phyloP scores from a whole-genome alignment of 768 basidiomycete genomes.

The Austroboletus eburneus region DNA sequence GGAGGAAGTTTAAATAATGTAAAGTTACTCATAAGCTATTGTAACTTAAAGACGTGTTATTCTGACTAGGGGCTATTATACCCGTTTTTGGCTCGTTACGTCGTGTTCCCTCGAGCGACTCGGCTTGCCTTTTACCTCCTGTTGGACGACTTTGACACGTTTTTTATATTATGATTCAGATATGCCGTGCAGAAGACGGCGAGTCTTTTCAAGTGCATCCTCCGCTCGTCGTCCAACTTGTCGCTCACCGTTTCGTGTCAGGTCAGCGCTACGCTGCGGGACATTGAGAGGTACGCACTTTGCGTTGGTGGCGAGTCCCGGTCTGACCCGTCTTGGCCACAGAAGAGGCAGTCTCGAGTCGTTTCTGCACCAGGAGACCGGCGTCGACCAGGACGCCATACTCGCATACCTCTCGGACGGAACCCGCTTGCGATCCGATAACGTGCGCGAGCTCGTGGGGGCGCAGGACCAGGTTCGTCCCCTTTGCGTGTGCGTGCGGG shows the following conservation, averaged over 20 bases:
- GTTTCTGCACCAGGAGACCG: slow-evolving; percentile 69
- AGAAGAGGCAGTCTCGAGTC: slow-evolving; percentile 67
- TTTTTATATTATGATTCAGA: slow-evolving; percentile 47
- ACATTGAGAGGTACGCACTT: slow-evolving; percentile 62
- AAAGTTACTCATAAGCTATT: no score
- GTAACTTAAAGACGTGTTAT: no score
- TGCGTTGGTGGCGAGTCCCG: background rate
- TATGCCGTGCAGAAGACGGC: slow-evolving; percentile 64
- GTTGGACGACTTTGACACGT: slow-evolving; percentile 7
- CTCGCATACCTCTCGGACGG: slow-evolving; percentile 82
- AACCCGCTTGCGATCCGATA: slow-evolving; percentile 62
- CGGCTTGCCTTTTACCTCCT: background rate
- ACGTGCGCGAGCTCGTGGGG: slow-evolving; percentile 72
- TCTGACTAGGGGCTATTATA: background rate
- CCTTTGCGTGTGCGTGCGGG: background rate
- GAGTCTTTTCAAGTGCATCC: slow-evolving; percentile 52
- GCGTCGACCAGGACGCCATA: slow-evolving; percentile 63
- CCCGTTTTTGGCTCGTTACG: slow-evolving; percentile 10
- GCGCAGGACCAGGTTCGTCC: slow-evolving; percentile 65
- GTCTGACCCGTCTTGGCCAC: slow-evolving; percentile 5
- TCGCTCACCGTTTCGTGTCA: background rate
- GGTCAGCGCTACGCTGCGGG: slow-evolving; percentile 64
- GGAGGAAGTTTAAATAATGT: no score
- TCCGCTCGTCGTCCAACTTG: background rate
- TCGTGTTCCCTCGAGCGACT: slow-evolving; percentile 11